phyloP scores from a whole-genome alignment of 495 filamentous ascomycete genomes.

The Hypoxylon rickii region DNA sequence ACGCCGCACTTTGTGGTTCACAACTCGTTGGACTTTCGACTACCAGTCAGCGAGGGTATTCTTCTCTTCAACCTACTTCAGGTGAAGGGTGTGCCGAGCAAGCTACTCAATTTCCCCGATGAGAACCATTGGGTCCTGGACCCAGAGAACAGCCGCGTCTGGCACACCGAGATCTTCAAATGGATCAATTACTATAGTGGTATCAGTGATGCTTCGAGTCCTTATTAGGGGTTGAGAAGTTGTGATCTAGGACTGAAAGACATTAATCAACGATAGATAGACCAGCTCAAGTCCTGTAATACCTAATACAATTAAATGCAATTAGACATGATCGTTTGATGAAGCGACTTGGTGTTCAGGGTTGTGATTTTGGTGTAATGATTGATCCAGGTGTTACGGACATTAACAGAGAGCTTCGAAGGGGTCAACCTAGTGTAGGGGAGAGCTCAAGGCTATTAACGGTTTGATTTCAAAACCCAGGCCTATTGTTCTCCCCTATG shows the following conservation, averaged over 20 bases:
- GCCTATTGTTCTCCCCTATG: no score
- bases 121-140: conserved; percentile 74
- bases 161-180: conserved; percentile 74
- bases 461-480: no score
- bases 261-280: neutral
- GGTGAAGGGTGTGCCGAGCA: conserved; percentile 62
- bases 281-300: conserved; percentile 16
- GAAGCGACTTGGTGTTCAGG: conserved; percentile 19
- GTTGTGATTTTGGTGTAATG: neutral
- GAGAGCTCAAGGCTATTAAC: no score
- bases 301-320: conserved; percentile 23
- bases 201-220: conserved; percentile 38
- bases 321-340: conserved; percentile 34
- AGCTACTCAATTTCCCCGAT: conserved; percentile 62
- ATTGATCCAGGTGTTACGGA: no score
- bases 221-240: conserved; percentile 22
- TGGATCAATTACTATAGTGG: conserved; percentile 75
- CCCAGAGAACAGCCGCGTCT: conserved; percentile 72
- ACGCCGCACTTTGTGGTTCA: conserved; percentile 78
- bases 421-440: no score
- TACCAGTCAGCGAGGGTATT: conserved; percentile 71
- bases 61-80: conserved; percentile 77
- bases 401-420: no score
- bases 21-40: conserved; percentile 72
- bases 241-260: conserved; percentile 7